phyloP scores from a whole-genome alignment of 495 filamentous ascomycete genomes.

The Thermochaetoides thermophila region DNA sequence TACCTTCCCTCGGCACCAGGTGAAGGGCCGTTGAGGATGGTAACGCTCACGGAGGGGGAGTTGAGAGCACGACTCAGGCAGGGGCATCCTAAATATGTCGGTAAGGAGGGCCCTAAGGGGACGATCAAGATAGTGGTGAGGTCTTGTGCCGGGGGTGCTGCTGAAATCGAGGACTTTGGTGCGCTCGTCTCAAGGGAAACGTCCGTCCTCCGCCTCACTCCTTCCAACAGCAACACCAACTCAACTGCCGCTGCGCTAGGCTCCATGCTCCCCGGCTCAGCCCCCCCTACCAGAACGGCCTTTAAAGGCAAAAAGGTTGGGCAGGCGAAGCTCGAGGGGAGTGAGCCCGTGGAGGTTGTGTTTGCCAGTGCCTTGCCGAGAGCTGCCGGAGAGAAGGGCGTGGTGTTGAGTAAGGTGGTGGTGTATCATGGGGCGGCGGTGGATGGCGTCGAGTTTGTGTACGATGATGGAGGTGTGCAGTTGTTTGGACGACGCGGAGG shows the following conservation, averaged over 20 bases:
- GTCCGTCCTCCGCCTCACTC: no score
- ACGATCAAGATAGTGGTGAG: slow-evolving; percentile 56
- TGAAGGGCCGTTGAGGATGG: slow-evolving; percentile 46
- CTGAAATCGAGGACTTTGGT: slow-evolving; percentile 59
- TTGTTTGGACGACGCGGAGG: slow-evolving; percentile 79
- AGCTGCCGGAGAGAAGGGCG: slow-evolving; percentile 52
- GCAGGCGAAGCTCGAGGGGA: slow-evolving; percentile 53
- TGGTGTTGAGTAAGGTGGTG: slow-evolving; percentile 58
- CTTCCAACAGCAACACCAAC: no score
- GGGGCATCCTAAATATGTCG: slow-evolving; percentile 48
- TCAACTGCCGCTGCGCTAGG: no score
- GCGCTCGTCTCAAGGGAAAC: slow-evolving; percentile 53
- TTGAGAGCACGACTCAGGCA: no score
- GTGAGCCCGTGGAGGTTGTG: slow-evolving; percentile 55
- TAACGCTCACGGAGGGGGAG: slow-evolving; percentile 59
- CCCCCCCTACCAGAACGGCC: slow-evolving; percentile 46
- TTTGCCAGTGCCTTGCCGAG: slow-evolving; percentile 54
- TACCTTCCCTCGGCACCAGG: slow-evolving; percentile 47
- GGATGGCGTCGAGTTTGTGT: slow-evolving; percentile 84
- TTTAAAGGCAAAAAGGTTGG: slow-evolving; percentile 72
- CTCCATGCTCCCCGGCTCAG: no score
- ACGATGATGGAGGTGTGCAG: slow-evolving; percentile 76
- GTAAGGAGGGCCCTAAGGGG: slow-evolving; percentile 54
- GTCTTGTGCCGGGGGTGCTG: slow-evolving; percentile 56
- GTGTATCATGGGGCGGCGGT: slow-evolving; percentile 67